These are phyloP conservation scores for Arachnomyces sp. DNA, from an alignment of 2,329 filamentous ascomycete species.

Conservation along the genomic window DNA sequence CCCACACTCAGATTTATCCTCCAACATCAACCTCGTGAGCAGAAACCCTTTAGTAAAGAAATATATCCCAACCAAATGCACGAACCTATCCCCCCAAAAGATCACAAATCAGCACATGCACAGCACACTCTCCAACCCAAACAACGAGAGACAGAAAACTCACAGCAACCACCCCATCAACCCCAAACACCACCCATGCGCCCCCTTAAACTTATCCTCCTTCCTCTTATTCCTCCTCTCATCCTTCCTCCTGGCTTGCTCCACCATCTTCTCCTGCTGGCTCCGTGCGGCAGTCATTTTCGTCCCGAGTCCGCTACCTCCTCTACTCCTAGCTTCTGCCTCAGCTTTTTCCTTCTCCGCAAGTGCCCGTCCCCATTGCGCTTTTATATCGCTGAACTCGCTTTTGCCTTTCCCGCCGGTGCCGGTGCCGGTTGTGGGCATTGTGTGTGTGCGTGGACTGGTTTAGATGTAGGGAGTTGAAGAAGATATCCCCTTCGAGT, in stretches of 20 bases:
- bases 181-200: constrained; percentile 30
- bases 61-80: constrained; percentile 75
- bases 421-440: not conserved
- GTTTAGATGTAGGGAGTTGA: too few species aligned
- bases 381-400: constrained; percentile 14
- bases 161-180: constrained; percentile 36
- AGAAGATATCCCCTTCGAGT: too few species aligned
- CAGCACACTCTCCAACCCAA: not conserved
- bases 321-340: not conserved
- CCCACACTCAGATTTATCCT: constrained; percentile 65
- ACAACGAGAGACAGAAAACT: constrained; percentile 14
- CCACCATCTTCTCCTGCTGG: constrained; percentile 10
- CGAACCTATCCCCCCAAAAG: constrained; percentile 37
- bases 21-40: constrained; percentile 73
- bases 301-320: not conserved
- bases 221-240: constrained; percentile 21
- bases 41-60: constrained; percentile 95
- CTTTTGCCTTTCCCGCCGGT: not conserved
- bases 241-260: constrained; percentile 21
- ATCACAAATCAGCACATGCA: not conserved
- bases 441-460: too few species aligned
- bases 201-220: constrained; percentile 32
- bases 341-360: constrained; percentile 12
- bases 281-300: not conserved
- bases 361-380: constrained; percentile 15